Conservation (phyloP, 177 flowering plant genomes). For the Vitis hybrid region DNA sequence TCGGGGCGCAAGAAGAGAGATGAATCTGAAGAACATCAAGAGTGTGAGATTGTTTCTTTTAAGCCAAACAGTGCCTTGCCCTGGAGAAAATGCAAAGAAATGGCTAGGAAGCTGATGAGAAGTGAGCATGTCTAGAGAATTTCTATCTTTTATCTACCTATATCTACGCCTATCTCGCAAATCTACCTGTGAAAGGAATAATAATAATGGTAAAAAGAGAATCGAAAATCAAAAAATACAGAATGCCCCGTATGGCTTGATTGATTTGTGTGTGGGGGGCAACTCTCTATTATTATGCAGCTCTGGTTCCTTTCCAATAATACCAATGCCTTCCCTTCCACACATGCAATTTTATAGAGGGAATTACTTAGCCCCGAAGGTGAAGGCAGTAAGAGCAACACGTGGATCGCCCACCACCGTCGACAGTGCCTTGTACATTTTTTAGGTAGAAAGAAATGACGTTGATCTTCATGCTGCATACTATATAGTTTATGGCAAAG, state of each 20-base stretch:
- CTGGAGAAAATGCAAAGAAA: constrained; percentile 15
- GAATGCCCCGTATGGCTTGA: neutral
- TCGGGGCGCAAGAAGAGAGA: constrained; percentile 24
- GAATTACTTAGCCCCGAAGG: constrained; percentile 39
- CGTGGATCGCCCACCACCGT: constrained; percentile 22
- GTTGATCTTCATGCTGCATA: constrained; percentile 11
- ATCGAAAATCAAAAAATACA: neutral
- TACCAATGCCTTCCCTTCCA: neutral
- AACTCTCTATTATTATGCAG: neutral
- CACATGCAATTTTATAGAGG: constrained; percentile 18
- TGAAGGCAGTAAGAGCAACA: constrained; percentile 26
- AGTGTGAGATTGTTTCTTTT: constrained; percentile 24
- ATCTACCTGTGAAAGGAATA: constrained; percentile 30
- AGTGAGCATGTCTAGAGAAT: constrained; percentile 43
- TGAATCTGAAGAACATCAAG: constrained; percentile 23
- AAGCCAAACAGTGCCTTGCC: constrained; percentile 13
- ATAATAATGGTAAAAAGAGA: neutral
- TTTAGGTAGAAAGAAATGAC: constrained; percentile 7
- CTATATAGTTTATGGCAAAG: neutral
- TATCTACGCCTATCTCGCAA: constrained; percentile 6
- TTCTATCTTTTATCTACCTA: neutral
- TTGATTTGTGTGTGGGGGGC: neutral
- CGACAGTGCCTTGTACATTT: constrained; percentile 19
- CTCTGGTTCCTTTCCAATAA: neutral
- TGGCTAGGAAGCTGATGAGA: constrained; percentile 32